Evolutionary conservation across 352 stramenopile genomes (phyloP).

Genomic region (Pythium plurisporium): DNA sequence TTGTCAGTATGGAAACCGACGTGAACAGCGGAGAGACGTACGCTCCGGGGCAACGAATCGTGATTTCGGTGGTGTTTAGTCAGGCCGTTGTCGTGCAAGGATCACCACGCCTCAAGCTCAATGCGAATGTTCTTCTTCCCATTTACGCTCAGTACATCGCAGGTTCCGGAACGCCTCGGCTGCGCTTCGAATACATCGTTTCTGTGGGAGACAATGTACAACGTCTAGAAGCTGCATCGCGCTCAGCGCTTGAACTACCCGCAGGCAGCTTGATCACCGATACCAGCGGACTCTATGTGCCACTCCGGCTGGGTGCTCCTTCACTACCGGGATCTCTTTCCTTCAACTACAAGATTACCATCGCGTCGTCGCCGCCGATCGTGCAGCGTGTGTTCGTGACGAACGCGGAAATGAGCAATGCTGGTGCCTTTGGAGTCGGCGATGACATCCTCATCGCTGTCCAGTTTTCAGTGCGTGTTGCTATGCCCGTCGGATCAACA

Average conservation of each 20-base stretch:
- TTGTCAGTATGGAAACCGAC: constrained; percentile 31
- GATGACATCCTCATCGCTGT: constrained; percentile 47
- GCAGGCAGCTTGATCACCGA: constrained; percentile 45
- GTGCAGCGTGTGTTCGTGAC: constrained; percentile 39
- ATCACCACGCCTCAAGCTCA: constrained; percentile 42
- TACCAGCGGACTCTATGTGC: constrained; percentile 32
- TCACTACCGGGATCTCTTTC: constrained; percentile 39
- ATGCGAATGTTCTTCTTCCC: constrained; percentile 28
- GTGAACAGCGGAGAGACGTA: constrained; percentile 42
- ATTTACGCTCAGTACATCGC: constrained; percentile 45
- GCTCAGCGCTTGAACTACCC: constrained; percentile 44
- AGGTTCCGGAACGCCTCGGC: constrained; percentile 35
- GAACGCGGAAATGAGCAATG: constrained; percentile 25
- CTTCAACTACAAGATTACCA: constrained; percentile 33
- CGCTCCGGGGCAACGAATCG: constrained; percentile 52
- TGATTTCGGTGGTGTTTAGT: constrained; percentile 48
- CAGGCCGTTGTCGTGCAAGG: constrained; percentile 45
- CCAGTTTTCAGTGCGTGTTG: constrained; percentile 39
- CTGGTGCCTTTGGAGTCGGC: constrained; percentile 29
- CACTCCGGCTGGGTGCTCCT: constrained; percentile 34
- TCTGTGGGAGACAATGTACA: constrained; percentile 33
- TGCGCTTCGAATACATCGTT: constrained; percentile 64
- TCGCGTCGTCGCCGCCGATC: constrained; percentile 36
- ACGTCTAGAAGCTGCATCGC: constrained; percentile 45
- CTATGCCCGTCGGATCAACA: neutral